Evolutionary conservation across 768 basidiomycete genomes (phyloP).

Genomic region (Gyrodon lividus): DNA sequence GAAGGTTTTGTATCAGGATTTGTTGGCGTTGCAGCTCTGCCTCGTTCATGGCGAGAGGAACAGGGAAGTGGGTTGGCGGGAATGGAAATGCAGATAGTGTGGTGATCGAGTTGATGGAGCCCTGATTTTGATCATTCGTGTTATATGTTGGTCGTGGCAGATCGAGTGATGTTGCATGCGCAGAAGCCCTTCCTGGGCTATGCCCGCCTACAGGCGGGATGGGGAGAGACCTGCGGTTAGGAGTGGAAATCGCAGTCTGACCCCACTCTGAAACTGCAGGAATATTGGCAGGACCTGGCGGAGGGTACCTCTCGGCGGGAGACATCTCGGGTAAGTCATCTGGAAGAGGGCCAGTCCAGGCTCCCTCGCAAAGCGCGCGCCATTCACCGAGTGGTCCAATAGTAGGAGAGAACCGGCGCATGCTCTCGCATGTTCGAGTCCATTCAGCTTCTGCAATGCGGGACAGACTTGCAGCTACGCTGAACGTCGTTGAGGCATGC

Average conservation of each 20-base stretch:
- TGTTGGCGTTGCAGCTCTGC: slow-evolving; percentile 27
- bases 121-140: slow-evolving; percentile 20
- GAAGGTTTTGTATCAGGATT: slow-evolving; percentile 22
- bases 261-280: slow-evolving; percentile 31
- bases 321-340: slow-evolving; percentile 26
- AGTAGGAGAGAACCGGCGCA: slow-evolving; percentile 62
- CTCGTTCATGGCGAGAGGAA: slow-evolving; percentile 43
- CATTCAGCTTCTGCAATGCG: slow-evolving; percentile 81
- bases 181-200: slow-evolving; percentile 12
- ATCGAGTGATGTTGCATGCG: slow-evolving; percentile 12
- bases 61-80: slow-evolving; percentile 70
- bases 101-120: slow-evolving; percentile 49
- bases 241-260: slow-evolving; percentile 18
- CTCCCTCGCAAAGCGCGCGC: slow-evolving; percentile 73
- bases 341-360: slow-evolving; percentile 53
- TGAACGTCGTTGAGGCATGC: slow-evolving; percentile 56
- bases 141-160: slow-evolving; percentile 27
- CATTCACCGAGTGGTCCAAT: slow-evolving; percentile 74
- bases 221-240: slow-evolving; percentile 21
- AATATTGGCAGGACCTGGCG: not conserved
- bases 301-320: slow-evolving; percentile 1
- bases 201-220: slow-evolving; percentile 15
- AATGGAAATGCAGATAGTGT: slow-evolving; percentile 72
- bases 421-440: slow-evolving; percentile 67
- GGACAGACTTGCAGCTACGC: slow-evolving; percentile 61